Evolutionary conservation across 1,139 yeast genomes (phyloP).

Genomic region (Hanseniaspora sp.): DNA sequence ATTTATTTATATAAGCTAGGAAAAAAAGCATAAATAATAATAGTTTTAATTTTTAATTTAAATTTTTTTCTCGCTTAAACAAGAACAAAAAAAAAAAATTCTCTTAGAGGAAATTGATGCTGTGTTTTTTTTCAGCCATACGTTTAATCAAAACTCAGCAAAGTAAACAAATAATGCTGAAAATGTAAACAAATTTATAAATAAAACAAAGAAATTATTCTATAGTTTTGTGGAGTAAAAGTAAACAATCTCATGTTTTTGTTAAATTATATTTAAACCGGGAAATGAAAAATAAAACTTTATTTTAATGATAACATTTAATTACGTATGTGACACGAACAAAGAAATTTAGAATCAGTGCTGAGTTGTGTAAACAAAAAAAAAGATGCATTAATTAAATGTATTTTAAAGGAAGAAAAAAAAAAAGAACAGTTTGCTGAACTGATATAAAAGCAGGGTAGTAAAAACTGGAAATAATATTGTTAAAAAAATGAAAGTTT

Average conservation of each 20-base stretch:
- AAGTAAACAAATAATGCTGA: background rate
- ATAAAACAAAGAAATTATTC: background rate
- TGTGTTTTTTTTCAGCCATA: background rate
- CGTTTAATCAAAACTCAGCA: background rate
- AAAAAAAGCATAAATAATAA: too few relatives aligned
- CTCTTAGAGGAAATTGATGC: background rate
- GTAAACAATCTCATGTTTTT: too few relatives aligned
- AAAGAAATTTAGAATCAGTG: background rate
- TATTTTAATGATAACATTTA: background rate
- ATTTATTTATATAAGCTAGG: too few relatives aligned
- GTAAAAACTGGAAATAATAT: background rate
- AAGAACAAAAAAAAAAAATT: too few relatives aligned
- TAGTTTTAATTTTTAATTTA: background rate
- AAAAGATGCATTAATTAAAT: background rate
- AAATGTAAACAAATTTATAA: background rate
- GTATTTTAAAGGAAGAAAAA: too few relatives aligned
- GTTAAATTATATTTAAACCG: background rate
- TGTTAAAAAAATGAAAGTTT: background rate
- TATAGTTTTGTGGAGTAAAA: too few relatives aligned
- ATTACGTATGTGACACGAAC: background rate
- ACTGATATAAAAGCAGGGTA: background rate
- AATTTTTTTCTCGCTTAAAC: background rate
- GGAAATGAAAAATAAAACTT: background rate
- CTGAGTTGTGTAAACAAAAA: background rate
- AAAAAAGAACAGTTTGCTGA: background rate